A percentile compares a stretch with the other conserved stretches of the same genome.
phyloP scores from a whole-genome alignment of 306 rosid species.

The Corylus heterophylla region DNA sequence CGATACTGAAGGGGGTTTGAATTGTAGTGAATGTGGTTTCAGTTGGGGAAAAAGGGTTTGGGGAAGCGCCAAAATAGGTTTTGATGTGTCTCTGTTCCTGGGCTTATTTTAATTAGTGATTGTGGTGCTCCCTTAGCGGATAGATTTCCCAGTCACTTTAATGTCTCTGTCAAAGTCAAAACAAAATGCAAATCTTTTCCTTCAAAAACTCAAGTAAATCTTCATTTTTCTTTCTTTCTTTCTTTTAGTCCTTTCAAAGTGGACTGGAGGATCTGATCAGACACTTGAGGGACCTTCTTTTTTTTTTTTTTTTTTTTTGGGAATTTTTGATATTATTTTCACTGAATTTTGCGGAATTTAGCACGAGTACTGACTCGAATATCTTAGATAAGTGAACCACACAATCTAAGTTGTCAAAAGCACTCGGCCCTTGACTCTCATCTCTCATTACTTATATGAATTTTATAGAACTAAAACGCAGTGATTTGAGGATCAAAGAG shows the following conservation, averaged over 20 bases:
- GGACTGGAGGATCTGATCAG: neutral
- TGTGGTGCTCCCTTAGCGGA: slow-evolving; percentile 21
- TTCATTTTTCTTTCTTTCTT: too few relatives aligned
- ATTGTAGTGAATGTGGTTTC: slow-evolving; percentile 1
- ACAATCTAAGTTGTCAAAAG: too few relatives aligned
- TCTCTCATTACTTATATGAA: too few relatives aligned
- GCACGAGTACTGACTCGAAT: too few relatives aligned
- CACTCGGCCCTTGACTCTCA: too few relatives aligned
- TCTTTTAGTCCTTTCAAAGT: neutral
- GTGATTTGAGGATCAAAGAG: too few relatives aligned
- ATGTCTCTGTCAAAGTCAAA: neutral
- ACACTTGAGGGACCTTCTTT: neutral
- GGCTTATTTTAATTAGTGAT: slow-evolving; percentile 16
- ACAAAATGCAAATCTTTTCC: neutral
- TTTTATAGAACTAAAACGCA: too few relatives aligned
- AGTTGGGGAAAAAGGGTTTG: slow-evolving; percentile 13
- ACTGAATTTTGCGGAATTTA: too few relatives aligned
- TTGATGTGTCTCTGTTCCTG: slow-evolving; percentile 8
- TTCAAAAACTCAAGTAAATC: neutral
- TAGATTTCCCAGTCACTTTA: neutral
- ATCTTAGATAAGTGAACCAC: too few relatives aligned
- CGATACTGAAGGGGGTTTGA: neutral
- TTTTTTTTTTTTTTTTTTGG: too few relatives aligned
- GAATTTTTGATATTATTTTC: too few relatives aligned
- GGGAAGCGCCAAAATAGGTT: slow-evolving; percentile 36